Evolutionary conservation across 2,329 filamentous ascomycete genomes (phyloP).

Genomic region (Colletotrichum camelliae): DNA sequence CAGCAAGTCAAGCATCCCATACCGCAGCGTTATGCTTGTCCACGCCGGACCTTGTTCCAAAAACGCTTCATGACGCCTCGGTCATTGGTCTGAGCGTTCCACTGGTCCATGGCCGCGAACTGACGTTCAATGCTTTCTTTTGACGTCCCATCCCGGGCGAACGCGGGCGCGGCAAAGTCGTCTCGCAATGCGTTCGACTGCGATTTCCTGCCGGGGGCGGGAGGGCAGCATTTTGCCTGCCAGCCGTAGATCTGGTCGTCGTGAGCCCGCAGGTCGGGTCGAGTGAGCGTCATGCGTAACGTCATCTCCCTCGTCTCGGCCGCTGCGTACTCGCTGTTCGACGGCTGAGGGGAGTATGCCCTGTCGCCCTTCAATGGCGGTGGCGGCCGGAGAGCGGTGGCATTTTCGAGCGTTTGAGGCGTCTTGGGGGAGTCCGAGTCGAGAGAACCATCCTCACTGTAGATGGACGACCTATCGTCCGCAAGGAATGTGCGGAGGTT

Average conservation of each 20-base stretch:
- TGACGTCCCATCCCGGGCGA: conserved; percentile 38
- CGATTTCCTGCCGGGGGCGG: conserved; percentile 25
- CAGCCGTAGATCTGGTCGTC: conserved; percentile 77
- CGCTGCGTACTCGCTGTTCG: conserved; percentile 44
- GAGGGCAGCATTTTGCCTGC: conserved; percentile 47
- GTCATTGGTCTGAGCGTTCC: conserved; percentile 50
- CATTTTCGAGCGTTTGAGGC: conserved; percentile 53
- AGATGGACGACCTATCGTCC: conserved; percentile 62
- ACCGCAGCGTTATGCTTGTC: background rate
- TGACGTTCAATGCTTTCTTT: conserved; percentile 62
- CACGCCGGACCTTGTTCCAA: conserved; percentile 66
- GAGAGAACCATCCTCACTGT: conserved; percentile 60
- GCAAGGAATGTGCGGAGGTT: conserved; percentile 62
- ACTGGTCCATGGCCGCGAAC: conserved; percentile 59
- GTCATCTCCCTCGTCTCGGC: conserved; percentile 85
- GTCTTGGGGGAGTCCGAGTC: conserved; percentile 67
- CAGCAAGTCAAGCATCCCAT: background rate
- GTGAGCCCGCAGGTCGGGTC: conserved; percentile 81
- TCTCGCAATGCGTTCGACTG: conserved; percentile 32
- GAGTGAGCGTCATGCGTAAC: conserved; percentile 90
- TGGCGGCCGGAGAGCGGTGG: conserved; percentile 32
- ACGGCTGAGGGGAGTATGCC: conserved; percentile 33
- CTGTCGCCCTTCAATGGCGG: conserved; percentile 27
- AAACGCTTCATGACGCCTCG: conserved; percentile 65
- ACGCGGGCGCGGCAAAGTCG: conserved; percentile 35